Evolutionary conservation across 2,329 filamentous ascomycete genomes (phyloP), one percentile per base, ranked within the genome.

Genomic region (Aspergillus flavus): DNA sequence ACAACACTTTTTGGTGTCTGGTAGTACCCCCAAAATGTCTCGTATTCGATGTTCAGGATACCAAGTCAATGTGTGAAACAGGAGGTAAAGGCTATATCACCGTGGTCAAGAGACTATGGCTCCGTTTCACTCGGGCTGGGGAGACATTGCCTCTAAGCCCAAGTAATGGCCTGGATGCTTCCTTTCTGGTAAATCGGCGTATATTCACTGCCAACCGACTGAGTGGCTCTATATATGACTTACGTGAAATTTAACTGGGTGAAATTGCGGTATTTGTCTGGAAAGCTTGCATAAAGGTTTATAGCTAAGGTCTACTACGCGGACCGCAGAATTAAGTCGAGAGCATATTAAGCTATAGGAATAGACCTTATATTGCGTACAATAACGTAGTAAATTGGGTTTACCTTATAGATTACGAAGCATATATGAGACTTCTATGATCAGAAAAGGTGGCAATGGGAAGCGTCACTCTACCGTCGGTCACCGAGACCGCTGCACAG

Each of bases 121-220:
- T 14, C 34, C 6, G n/a, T 41, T 19, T n/a, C 34, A 1, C 6
- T 36, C 34, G 39, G 39, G 3, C 16, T 41, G 19, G 6, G 5
- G 9, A 41, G 39, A 3, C 3, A n/a, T 6, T 41, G 19, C 16
- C n/a, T 1, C 39, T 2, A 9, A 10, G 16, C 9, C 16, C 16
- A 19, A 4, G 39, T 9, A 10, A n/a, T 41, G 6, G 1, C 16
- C 19, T n/a, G 39, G n/a, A n/a, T 41, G 0, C 0, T n/a, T 9
- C 1, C 7, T n/a, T 41, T n/a, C 39, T 16, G 12, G 4, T 41
- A 9, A 41, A 19, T 41, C 1, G 3, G 1, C 6, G 5, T 6
- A 3, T n/a, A 41, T 7, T 1, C 0, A 9, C 14, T n/a, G 39
- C 6, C 6, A 10, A 19, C 6, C 2, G 3, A n/a, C 10, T 41